Base-by-base conservation (phyloP, 345 rosid genomes). In the Eucalyptus sp. region DNA sequence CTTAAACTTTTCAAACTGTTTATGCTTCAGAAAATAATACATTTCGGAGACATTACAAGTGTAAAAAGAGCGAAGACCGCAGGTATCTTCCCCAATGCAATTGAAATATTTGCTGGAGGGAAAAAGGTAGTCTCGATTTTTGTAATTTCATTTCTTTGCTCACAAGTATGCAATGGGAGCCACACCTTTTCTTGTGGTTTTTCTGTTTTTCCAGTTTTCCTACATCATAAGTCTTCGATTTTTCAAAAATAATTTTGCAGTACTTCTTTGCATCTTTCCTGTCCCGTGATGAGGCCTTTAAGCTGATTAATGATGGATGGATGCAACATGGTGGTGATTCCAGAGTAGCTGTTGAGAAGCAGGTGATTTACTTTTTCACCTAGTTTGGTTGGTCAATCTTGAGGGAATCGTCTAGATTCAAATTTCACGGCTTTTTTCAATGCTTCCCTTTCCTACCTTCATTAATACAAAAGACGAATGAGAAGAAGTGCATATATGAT, bases 21-120 rank as follows among this genome's bases (percentile, higher is more conserved):
- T n/a, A 51, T 49, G 76, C 33, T 92, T 60, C 95, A 97, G 99
- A 97, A 96, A 96, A 86, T 94, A 56, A 95, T 97, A 88, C 92
- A 96, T 41, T 95, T 96, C 86, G 88, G 89, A 6, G 98, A 97
- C 51, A 89, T 97, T 76, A 92, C 98, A 60, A 93, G 94, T 88
- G 98, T 97, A 64, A 94, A 94, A 88, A 94, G 96, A 94, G 99
- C 99, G 87, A 97, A 97, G 96, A 96, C 98, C 43, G 99, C 99
- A 27, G 99, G 99, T 86, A 95, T 97, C 89, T 97, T 97, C 89
- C 98, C 98, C 71, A 97, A 95, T 91, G 99, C 99, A 50, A 96
- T 97, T 16, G 99, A 97, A 92, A 94, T 97, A 91, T 89, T 94
- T 89, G 95, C 98, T 88, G 99, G 93, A 87, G 97, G 92, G 89